Evolutionary conservation across 257 asterid species (phyloP).

Genomic region (Thymus mandschuricus): DNA sequence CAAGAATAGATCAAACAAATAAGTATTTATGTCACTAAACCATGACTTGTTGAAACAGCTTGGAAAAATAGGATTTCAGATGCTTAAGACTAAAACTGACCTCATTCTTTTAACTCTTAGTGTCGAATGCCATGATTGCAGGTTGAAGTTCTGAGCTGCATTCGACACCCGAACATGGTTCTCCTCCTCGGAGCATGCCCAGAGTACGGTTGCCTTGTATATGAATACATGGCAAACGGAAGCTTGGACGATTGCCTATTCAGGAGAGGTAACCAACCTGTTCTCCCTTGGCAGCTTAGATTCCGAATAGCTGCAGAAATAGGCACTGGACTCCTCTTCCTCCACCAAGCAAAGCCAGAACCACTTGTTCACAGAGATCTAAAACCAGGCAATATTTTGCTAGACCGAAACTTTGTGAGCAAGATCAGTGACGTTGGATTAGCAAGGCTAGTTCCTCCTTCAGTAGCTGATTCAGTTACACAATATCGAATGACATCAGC

Average conservation of each 20-base stretch:
- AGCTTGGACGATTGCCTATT: constrained; percentile 87
- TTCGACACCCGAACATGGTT: constrained; percentile 97
- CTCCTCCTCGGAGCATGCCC: constrained; percentile 98
- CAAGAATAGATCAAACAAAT: not conserved
- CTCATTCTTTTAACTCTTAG: not conserved
- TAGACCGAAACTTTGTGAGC: constrained; percentile 86
- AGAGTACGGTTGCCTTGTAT: constrained; percentile 90
- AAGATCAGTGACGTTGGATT: constrained; percentile 92
- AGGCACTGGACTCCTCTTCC: constrained; percentile 84
- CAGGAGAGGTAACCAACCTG: constrained; percentile 64
- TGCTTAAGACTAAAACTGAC: not conserved
- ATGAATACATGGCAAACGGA: constrained; percentile 91
- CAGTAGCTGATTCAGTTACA: constrained; percentile 84
- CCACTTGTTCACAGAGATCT: constrained; percentile 93
- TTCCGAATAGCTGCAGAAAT: constrained; percentile 92
- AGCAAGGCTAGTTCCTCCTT: constrained; percentile 93
- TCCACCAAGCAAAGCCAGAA: constrained; percentile 93
- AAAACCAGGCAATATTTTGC: constrained; percentile 84
- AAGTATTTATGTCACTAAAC: constrained; percentile 2
- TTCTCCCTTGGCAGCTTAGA: constrained; percentile 80
- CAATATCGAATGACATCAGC: constrained; percentile 94
- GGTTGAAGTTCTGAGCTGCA: constrained; percentile 93
- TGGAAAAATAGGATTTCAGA: not conserved
- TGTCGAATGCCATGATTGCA: constrained; percentile 35
- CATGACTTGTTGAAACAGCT: not conserved